phyloP scores from a whole-genome alignment of 2,329 filamentous ascomycete species.

The Cladorrhinum sp. region DNA sequence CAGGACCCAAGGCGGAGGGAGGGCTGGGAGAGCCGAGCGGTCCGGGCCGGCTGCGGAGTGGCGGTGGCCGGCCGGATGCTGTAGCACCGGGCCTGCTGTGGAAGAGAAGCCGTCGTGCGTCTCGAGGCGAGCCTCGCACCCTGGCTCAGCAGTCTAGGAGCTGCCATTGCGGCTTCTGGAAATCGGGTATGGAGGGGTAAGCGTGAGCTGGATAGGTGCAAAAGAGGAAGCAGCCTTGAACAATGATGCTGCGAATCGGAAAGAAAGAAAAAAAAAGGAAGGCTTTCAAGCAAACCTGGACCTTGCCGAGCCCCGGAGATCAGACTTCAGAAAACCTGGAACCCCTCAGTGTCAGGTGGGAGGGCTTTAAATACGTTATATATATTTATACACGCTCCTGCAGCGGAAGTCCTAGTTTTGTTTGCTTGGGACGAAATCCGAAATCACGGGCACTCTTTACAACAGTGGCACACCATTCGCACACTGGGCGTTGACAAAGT shows the following conservation, averaged over 20 bases:
- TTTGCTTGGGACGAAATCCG: background rate
- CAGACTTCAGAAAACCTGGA: background rate
- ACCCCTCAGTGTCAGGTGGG: background rate
- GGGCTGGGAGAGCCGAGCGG: background rate
- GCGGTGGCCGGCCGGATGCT: constrained; percentile 24
- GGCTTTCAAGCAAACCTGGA: background rate
- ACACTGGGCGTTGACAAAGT: background rate
- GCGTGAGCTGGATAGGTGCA: background rate
- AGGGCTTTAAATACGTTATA: background rate
- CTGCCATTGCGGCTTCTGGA: constrained; percentile 20
- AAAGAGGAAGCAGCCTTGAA: background rate
- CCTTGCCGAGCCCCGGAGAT: background rate
- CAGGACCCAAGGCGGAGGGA: background rate
- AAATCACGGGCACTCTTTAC: background rate
- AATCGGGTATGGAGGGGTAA: background rate
- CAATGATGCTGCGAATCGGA: background rate
- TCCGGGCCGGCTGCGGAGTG: constrained; percentile 4
- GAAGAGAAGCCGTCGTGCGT: constrained; percentile 14
- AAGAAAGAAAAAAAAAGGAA: background rate
- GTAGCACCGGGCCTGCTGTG: constrained; percentile 22
- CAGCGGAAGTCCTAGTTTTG: background rate
- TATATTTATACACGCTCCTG: background rate
- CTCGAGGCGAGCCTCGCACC: constrained; percentile 15
- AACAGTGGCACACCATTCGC: background rate
- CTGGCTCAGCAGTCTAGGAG: constrained; percentile 18